Conservation (phyloP, 306 rosid species). For the Cucumis cinereus region DNA sequence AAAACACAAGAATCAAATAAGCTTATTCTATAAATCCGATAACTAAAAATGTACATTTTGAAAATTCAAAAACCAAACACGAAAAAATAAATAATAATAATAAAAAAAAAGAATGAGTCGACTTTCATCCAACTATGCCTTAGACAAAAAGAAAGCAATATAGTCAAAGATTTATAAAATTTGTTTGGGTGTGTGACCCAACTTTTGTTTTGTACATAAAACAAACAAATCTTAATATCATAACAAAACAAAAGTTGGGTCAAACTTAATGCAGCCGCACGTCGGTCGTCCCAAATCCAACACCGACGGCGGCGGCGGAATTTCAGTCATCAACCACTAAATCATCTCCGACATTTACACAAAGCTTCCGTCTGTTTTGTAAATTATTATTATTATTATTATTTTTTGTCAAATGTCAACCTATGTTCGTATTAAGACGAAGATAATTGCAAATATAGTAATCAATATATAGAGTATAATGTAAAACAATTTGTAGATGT, state of each 20-base stretch:
- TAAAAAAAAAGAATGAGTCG: too few species aligned
- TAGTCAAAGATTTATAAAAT: not conserved
- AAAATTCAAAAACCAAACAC: too few species aligned
- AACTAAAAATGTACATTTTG: too few species aligned
- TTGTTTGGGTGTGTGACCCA: not conserved
- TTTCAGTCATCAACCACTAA: not conserved
- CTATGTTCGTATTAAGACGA: too few species aligned
- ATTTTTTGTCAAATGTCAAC: too few species aligned
- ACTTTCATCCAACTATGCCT: not conserved
- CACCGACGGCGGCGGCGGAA: not conserved
- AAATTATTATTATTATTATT: too few species aligned
- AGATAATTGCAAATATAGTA: too few species aligned
- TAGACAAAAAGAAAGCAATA: not conserved
- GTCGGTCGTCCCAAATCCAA: not conserved
- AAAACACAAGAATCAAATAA: too few species aligned
- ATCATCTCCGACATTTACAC: not conserved
- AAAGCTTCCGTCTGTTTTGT: not conserved
- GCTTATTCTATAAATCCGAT: too few species aligned
- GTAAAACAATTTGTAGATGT: too few species aligned
- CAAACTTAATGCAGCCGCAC: not conserved
- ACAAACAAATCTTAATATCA: not conserved
- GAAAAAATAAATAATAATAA: too few species aligned
- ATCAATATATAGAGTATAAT: too few species aligned
- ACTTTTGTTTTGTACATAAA: not conserved
- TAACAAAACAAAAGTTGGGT: not conserved